A percentile compares a stretch with the other conserved stretches of the same genome.
Conservation (phyloP, 1,284 basidiomycete species). For the Filobasidium uniguttulatum region DNA sequence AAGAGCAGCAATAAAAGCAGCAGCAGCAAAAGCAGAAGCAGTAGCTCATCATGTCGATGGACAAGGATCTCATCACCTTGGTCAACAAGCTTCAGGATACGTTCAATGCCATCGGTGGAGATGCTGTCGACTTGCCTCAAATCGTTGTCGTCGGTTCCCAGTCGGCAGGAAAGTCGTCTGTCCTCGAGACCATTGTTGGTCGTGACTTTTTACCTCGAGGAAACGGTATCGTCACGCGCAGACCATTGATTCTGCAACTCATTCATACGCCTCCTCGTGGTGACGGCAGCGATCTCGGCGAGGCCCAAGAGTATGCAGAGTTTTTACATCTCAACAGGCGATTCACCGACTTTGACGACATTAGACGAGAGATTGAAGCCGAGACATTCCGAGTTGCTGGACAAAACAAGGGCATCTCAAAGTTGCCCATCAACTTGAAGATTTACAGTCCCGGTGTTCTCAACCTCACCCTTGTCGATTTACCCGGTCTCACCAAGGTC, state of each 20-base stretch:
- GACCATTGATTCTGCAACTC: conserved; percentile 88
- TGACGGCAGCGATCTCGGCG: too few relatives aligned
- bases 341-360: conserved; percentile 88
- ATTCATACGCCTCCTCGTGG: conserved; percentile 88
- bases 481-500: conserved; percentile 93
- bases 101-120: conserved; percentile 42
- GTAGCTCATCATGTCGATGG: conserved; percentile 47
- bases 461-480: conserved; percentile 87
- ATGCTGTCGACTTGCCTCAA: conserved; percentile 43
- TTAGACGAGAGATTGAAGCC: conserved; percentile 92
- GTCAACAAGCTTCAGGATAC: conserved; percentile 82
- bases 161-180: conserved; percentile 44
- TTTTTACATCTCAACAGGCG: conserved; percentile 93
- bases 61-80: conserved; percentile 83
- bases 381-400: conserved; percentile 96
- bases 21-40: background rate
- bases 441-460: conserved; percentile 92
- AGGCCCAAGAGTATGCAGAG: conserved; percentile 97
- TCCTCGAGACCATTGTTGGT: conserved; percentile 64
- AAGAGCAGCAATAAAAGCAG: too few relatives aligned
- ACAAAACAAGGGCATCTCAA: conserved; percentile 96
- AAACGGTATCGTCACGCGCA: conserved; percentile 82
- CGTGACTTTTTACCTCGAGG: conserved; percentile 87
- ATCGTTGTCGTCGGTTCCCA: conserved; percentile 40
- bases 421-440: conserved; percentile 82